A percentile compares a stretch with the other conserved stretches of the same genome.
Conservation (phyloP, 2,329 filamentous ascomycete genomes). For the Fusarium chuoi region DNA sequence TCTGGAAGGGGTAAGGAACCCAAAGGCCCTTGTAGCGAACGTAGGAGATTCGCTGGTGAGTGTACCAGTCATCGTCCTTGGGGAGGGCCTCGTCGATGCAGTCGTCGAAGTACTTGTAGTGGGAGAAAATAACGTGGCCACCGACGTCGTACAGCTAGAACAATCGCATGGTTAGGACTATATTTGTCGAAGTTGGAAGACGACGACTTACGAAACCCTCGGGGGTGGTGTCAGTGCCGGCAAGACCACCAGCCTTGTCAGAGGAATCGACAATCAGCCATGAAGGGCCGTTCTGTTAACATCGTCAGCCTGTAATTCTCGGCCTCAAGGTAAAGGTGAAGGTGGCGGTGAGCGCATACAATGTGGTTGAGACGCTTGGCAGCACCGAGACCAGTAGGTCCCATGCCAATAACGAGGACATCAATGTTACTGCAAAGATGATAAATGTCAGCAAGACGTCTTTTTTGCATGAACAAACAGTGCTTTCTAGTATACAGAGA, state of each 20-base stretch:
- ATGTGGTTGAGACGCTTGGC: conserved; percentile 98
- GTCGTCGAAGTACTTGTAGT: conserved; percentile 99
- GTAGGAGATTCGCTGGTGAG: conserved; percentile 98
- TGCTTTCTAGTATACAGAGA: background rate
- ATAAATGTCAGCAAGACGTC: conserved; percentile 28
- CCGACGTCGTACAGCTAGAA: conserved; percentile 95
- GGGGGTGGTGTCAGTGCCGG: conserved; percentile 91
- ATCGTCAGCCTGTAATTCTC: conserved; percentile 39
- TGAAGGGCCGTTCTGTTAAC: conserved; percentile 80
- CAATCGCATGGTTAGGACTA: conserved; percentile 28
- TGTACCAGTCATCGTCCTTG: conserved; percentile 94
- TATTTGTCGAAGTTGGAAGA: conserved; percentile 9
- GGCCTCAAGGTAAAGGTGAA: conserved; percentile 38
- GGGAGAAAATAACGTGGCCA: conserved; percentile 98
- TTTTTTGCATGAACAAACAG: background rate
- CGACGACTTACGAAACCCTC: conserved; percentile 89
- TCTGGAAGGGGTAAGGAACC: conserved; percentile 99
- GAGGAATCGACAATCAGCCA: conserved; percentile 97
- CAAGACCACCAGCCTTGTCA: conserved; percentile 92
- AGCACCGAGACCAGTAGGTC: conserved; percentile 95
- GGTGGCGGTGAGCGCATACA: conserved; percentile 66
- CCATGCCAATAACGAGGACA: conserved; percentile 97
- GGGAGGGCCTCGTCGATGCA: conserved; percentile 97
- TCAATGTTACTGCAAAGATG: conserved; percentile 78
- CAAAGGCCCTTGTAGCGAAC: conserved; percentile 96